Conservation (phyloP, 23 red algal genomes). For the Gracilariopsis chorda region DNA sequence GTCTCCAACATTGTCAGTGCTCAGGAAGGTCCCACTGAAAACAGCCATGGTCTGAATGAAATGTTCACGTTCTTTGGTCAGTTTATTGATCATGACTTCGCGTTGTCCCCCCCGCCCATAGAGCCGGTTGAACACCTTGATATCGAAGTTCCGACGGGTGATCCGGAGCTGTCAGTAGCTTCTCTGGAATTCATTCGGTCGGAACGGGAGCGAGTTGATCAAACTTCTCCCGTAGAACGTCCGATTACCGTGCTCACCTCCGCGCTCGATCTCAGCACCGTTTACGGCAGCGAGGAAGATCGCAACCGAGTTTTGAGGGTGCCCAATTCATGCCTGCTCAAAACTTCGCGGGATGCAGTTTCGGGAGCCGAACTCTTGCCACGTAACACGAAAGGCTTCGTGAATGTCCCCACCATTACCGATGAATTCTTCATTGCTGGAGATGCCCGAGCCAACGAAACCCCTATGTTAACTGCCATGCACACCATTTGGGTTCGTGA, state of each 20-base stretch:
- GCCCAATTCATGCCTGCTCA: background rate
- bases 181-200: background rate
- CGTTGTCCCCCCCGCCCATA: constrained; percentile 4
- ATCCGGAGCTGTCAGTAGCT: background rate
- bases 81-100: constrained; percentile 61
- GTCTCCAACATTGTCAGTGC: constrained; percentile 45
- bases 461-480: constrained; percentile 35
- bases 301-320: background rate
- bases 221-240: background rate
- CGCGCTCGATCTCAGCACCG: constrained; percentile 14
- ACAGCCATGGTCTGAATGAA: background rate
- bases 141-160: background rate
- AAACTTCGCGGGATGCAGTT: too few relatives aligned
- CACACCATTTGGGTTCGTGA: constrained; percentile 72
- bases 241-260: background rate
- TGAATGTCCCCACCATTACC: constrained; percentile 20
- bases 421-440: constrained; percentile 59
- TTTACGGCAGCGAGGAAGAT: constrained; percentile 39
- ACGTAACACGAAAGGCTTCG: background rate
- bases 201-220: background rate
- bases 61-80: constrained; percentile 37
- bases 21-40: constrained; percentile 8
- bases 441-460: constrained; percentile 56
- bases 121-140: background rate
- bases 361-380: constrained; percentile 16